Evolutionary conservation across 306 rosid species (phyloP), one percentile per base, ranked within the genome.

Genomic region (Cucumis sativus): DNA sequence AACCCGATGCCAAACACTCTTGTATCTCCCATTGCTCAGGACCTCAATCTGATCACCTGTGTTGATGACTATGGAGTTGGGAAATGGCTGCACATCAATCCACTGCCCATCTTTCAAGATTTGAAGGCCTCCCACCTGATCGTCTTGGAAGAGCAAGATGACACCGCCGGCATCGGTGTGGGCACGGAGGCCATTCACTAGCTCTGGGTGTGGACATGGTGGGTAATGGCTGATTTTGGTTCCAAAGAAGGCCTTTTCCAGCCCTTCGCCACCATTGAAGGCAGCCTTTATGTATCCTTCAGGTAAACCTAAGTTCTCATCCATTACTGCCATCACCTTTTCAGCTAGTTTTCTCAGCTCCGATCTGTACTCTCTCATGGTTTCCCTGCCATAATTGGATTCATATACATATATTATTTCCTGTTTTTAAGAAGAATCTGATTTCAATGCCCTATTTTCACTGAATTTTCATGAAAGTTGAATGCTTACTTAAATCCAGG

Each of bases 211-310:
- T 15, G 97, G 97, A 76, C 97, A 92, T 1, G 99, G 91, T 5
- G 99, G 99, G 90, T 95, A 95, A 87, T 95, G 97, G 83, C 99
- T 95, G 74, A 95, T 97, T 86, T 95, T 92, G 67, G 99, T 95
- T n/a, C 99, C 99, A 51, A 92, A 92, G 82, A 89, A 94, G 59
- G 93, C 93, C 45, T 77, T 83, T 37, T 90, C 84, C 80, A 23
- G 61, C 16, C 67, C 90, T 10, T 83, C 94, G 72, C 90, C 93
- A 16, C 83, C 92, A 16, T 89, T 88, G 77, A 92, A 87, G 77
- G 96, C 91, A 61, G 83, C 91, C 89, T 89, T 85, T 45, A 92
- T 89, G 88, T 86, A 87, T 54, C 97, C 97, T 67, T 74, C 79
- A 10, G 91, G 87, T 39, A 92, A 66, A 1, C 93, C 97, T 59